phyloP scores from a whole-genome alignment of 441 rosid species.

The Gossypium gossypioides region DNA sequence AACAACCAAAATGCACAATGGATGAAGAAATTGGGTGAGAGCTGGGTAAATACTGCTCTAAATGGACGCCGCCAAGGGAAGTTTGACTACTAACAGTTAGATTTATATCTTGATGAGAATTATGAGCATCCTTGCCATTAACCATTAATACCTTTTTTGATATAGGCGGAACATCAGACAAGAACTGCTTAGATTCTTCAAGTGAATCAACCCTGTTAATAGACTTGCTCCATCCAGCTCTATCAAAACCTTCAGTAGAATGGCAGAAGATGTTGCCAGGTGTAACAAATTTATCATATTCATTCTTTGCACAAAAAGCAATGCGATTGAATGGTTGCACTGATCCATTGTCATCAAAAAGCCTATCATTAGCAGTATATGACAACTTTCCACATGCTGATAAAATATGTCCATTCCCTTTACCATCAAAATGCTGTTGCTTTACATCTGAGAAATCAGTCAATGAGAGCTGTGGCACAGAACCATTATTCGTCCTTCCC shows the following conservation, averaged over 20 bases:
- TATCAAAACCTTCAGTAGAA: constrained; percentile 24
- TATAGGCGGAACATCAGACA: constrained; percentile 19
- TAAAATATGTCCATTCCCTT: constrained; percentile 20
- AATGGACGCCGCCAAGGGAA: constrained; percentile 14
- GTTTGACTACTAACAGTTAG: constrained; percentile 21
- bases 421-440: constrained; percentile 28
- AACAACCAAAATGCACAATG: constrained; percentile 24
- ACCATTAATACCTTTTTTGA: constrained; percentile 16
- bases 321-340: constrained; percentile 20
- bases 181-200: constrained; percentile 25
- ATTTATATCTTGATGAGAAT: constrained; percentile 21
- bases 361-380: constrained; percentile 23
- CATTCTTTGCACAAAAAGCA: constrained; percentile 20
- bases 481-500: constrained; percentile 23
- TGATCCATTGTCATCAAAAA: constrained; percentile 19
- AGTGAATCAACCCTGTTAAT: constrained; percentile 19
- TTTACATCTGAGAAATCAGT: constrained; percentile 28
- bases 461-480: constrained; percentile 24
- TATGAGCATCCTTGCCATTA: constrained; percentile 18
- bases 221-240: constrained; percentile 11
- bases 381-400: constrained; percentile 24
- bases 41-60: constrained; percentile 24
- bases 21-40: constrained; percentile 25
- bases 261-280: constrained; percentile 22
- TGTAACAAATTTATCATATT: constrained; percentile 24